Base-by-base conservation (phyloP, 2,329 filamentous ascomycete species). In the Trichophyton rubrum region DNA sequence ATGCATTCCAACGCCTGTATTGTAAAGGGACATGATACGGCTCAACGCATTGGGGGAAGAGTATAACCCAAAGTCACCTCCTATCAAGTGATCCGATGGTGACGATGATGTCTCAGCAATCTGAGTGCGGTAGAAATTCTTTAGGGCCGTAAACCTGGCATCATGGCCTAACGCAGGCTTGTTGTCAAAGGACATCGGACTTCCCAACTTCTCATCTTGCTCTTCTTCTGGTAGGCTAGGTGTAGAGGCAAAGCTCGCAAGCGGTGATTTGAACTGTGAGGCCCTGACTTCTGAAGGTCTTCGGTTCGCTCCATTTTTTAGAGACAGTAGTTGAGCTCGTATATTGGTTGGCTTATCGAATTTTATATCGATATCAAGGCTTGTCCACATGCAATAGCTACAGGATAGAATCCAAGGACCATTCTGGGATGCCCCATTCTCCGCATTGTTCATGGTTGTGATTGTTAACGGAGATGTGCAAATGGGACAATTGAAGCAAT, bases 401-500 rank as follows among this genome's bases (percentile, higher is more conserved):
- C 93, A 99, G 41, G 86, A 83, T 47, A 99, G 79, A 38, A 92
- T 85, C 74, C 86, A 96, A 0, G 88, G 85, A 1, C 82, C 81
- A 58, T 75, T 73, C 59, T 75, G 74, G 15, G 68, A 65, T n/a
- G 69, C 65, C 64, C 70, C 72, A 64, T 73, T 70, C 58, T 72
- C 66, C 65, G 72, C 80, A 40, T 80, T 77, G 60, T 90, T 87
- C 62, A 91, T 75, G 20, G 85, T 84, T 59, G 85, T 88, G 59
- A 93, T 85, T 20, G 85, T 81, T 45, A 97, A 80, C 11, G 90
- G 88, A 0, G 90, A 85, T 30, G 89, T 85, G 73, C 93, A 99
- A 64, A 91, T 79, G 0, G 93, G 93, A 68, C 93, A 99, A 71
- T 95, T 89, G 77, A 93, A 97, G 74, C 93, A 99, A 71, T 91